Percentiles rank a stretch among this genome's conserved stretches.
These are phyloP conservation scores for Clohesyomyces aquaticus DNA, from an alignment of 495 filamentous ascomycete genomes.

Conservation along the genomic window DNA sequence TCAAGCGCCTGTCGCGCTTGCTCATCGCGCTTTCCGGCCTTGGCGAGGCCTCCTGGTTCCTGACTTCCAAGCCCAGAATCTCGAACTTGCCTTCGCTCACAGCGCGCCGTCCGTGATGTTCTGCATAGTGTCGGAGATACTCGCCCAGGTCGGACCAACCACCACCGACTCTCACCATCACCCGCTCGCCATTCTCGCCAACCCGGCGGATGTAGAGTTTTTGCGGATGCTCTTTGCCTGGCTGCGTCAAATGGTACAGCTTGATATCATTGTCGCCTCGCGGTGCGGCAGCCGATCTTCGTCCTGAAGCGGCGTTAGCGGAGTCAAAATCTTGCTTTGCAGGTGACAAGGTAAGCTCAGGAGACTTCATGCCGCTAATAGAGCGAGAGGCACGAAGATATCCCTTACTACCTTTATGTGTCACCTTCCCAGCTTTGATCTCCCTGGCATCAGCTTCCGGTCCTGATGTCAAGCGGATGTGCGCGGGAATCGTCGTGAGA, in stretches of 20 bases:
- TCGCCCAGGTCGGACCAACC: constrained; percentile 96
- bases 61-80: constrained; percentile 57
- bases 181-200: constrained; percentile 84
- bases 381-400: constrained; percentile 35
- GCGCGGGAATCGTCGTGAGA: constrained; percentile 75
- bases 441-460: constrained; percentile 46
- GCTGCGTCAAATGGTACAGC: constrained; percentile 88
- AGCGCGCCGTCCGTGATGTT: constrained; percentile 76
- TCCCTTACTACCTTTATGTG: constrained; percentile 23
- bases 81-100: constrained; percentile 58
- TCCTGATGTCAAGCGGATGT: constrained; percentile 71
- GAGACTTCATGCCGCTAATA: constrained; percentile 37
- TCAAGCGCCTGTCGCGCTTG: constrained; percentile 20
- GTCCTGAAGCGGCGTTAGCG: constrained; percentile 31
- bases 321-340: constrained; percentile 31
- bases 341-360: constrained; percentile 38
- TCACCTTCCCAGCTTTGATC: constrained; percentile 17
- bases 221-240: constrained; percentile 78
- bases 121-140: constrained; percentile 90
- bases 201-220: constrained; percentile 93
- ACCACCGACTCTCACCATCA: constrained; percentile 96
- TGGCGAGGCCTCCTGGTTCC: constrained; percentile 12
- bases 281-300: constrained; percentile 22
- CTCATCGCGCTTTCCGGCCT: constrained; percentile 34
- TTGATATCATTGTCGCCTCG: constrained; percentile 44